These are phyloP conservation scores for Mucor lusitanicus DNA, from an alignment of 371 early-diverging fungal genomes.

Conservation along the genomic window DNA sequence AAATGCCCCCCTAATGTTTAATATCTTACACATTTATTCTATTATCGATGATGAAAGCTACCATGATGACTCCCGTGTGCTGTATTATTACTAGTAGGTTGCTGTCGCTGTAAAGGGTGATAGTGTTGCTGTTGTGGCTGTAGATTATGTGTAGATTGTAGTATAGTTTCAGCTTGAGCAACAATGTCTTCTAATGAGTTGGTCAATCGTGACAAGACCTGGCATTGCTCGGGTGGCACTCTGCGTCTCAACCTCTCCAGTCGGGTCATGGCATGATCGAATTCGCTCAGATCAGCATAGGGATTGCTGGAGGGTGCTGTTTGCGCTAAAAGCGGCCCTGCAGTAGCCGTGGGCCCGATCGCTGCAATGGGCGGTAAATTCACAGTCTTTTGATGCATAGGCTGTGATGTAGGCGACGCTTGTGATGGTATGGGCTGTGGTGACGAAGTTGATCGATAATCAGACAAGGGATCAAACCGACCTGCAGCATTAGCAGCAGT, in stretches of 20 bases:
- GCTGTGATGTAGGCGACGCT: not conserved
- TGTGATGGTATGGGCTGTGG: slow-evolving; percentile 1
- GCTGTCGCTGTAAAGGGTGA: too few species aligned
- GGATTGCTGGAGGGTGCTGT: slow-evolving; percentile 3
- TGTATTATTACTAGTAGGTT: not conserved
- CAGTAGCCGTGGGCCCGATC: not conserved
- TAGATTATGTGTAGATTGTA: not conserved
- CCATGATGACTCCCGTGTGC: not conserved
- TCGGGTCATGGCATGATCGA: slow-evolving; percentile 26
- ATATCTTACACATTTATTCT: not conserved
- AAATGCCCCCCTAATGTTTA: not conserved
- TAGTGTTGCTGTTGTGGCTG: too few species aligned
- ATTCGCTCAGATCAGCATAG: slow-evolving; percentile 23
- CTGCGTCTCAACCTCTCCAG: slow-evolving; percentile 27
- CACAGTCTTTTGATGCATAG: not conserved
- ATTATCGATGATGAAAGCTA: not conserved
- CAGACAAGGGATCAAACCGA: slow-evolving; percentile 28
- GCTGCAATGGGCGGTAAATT: slow-evolving; percentile 2
- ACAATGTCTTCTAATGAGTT: slow-evolving; percentile 26
- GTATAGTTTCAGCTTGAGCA: slow-evolving; percentile 20
- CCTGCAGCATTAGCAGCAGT: not conserved
- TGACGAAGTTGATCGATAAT: slow-evolving; percentile 14
- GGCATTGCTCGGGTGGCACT: slow-evolving; percentile 24
- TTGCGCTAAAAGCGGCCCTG: not conserved
- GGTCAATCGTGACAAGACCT: slow-evolving; percentile 18